Conservation (phyloP, 805 yeast genomes). For the Lachancea thermotolerans region DNA sequence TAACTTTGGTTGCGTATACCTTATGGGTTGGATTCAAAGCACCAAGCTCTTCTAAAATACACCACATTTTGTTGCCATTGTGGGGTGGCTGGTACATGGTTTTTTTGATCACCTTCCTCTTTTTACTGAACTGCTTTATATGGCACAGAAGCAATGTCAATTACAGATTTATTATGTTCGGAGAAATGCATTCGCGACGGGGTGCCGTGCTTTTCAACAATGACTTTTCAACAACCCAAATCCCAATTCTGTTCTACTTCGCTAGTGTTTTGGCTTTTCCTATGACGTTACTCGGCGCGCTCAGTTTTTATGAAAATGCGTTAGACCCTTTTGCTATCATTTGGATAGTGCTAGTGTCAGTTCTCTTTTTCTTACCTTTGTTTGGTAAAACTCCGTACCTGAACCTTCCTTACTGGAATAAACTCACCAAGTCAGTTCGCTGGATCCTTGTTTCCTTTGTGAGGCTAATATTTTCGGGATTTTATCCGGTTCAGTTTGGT, state of each 20-base stretch:
- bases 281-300: constrained; percentile 60
- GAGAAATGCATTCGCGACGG: constrained; percentile 67
- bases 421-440: constrained; percentile 49
- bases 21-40: constrained; percentile 45
- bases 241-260: constrained; percentile 45
- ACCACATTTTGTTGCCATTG: constrained; percentile 61
- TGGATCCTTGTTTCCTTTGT: constrained; percentile 72
- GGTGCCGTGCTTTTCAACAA: constrained; percentile 34
- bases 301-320: constrained; percentile 63
- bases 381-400: constrained; percentile 37
- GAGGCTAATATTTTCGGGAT: constrained; percentile 72
- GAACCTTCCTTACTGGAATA: constrained; percentile 28
- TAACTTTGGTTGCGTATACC: constrained; percentile 62
- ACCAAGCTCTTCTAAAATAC: constrained; percentile 35
- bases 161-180: constrained; percentile 75
- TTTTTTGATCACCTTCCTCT: constrained; percentile 51
- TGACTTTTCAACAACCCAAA: constrained; percentile 32
- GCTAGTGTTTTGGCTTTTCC: constrained; percentile 55
- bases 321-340: constrained; percentile 78
- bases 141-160: constrained; percentile 77
- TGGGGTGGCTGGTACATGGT: constrained; percentile 88
- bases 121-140: constrained; percentile 61
- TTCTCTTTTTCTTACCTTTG: constrained; percentile 51
- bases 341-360: constrained; percentile 40
- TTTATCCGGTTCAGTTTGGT: constrained; percentile 90